These are phyloP conservation scores for Paracamarosporium sp. DNA, from an alignment of 2,329 filamentous ascomycete species.

Conservation along the genomic window DNA sequence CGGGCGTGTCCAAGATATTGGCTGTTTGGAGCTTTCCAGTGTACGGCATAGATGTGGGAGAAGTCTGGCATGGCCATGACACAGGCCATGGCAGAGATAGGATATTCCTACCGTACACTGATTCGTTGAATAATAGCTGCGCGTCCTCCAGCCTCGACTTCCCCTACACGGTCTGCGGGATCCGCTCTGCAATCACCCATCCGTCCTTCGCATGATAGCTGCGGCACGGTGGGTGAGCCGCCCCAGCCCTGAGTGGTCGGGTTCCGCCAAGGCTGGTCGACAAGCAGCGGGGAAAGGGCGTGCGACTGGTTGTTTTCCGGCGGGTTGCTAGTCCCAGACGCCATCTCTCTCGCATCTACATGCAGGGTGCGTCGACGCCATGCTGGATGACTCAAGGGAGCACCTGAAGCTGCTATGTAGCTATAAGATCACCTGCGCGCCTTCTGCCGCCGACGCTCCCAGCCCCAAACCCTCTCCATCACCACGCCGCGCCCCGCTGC, in stretches of 20 bases:
- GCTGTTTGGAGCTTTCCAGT: slow-evolving; percentile 24
- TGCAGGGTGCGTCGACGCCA: slow-evolving; percentile 3
- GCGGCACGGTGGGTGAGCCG: neutral
- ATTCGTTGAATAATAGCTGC: slow-evolving; percentile 9
- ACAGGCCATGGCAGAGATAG: slow-evolving; percentile 26
- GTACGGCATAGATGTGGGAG: slow-evolving; percentile 27
- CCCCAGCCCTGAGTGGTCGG: neutral
- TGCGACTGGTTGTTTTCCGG: neutral
- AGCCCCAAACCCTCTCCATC: neutral
- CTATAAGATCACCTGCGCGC: slow-evolving; percentile 4
- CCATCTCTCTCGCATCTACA: slow-evolving; percentile 7
- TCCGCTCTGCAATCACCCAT: neutral
- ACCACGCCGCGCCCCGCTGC: neutral
- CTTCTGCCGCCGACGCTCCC: neutral
- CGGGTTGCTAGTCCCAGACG: slow-evolving; percentile 1
- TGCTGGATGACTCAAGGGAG: slow-evolving; percentile 7
- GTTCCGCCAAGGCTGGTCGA: neutral
- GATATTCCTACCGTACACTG: slow-evolving; percentile 20
- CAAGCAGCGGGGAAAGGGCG: slow-evolving; percentile 11
- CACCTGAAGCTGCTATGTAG: neutral
- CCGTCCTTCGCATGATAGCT: neutral
- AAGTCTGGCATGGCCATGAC: slow-evolving; percentile 18
- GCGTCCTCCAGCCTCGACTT: slow-evolving; percentile 12
- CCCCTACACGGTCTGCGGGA: slow-evolving; percentile 8
- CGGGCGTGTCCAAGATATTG: slow-evolving; percentile 13